These are phyloP conservation scores for Keithomyces neogunnii DNA, from an alignment of 2,329 filamentous ascomycete species.

Conservation along the genomic window DNA sequence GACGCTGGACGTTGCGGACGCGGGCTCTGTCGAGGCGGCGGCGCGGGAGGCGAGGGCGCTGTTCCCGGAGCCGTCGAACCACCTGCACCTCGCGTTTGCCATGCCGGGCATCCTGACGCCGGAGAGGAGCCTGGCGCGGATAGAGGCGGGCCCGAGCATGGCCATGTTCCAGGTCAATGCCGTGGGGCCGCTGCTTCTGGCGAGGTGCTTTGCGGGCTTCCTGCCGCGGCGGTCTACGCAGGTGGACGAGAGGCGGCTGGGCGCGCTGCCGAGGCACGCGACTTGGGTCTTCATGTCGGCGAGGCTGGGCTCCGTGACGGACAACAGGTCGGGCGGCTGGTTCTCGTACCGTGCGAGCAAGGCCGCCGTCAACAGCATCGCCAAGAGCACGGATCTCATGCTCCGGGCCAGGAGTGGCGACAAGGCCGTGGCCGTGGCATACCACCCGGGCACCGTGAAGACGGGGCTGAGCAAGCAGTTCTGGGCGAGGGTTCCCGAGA, in stretches of 20 bases:
- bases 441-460: conserved; percentile 76
- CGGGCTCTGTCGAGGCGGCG: conserved; percentile 52
- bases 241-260: neutral
- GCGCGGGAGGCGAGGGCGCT: conserved; percentile 38
- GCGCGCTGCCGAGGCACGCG: conserved; percentile 41
- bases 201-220: conserved; percentile 66
- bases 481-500: conserved; percentile 54
- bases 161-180: conserved; percentile 66
- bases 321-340: conserved; percentile 72
- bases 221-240: conserved; percentile 50
- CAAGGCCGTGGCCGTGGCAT: conserved; percentile 57
- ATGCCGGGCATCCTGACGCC: conserved; percentile 65
- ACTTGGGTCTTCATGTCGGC: conserved; percentile 71
- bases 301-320: conserved; percentile 64
- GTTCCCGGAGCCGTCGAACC: conserved; percentile 42
- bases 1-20: conserved; percentile 44
- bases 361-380: conserved; percentile 62
- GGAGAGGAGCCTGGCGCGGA: conserved; percentile 61
- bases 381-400: conserved; percentile 63
- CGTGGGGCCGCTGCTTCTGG: conserved; percentile 64
- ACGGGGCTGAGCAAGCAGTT: conserved; percentile 66
- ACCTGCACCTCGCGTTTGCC: conserved; percentile 61
- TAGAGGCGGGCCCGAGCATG: conserved; percentile 53
- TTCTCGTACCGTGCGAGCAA: conserved; percentile 74
- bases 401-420: conserved; percentile 47